A percentile compares a stretch with the other conserved stretches of the same genome.
These are phyloP conservation scores for Camelina neglecta DNA, from an alignment of 345 rosid species.

Conservation along the genomic window DNA sequence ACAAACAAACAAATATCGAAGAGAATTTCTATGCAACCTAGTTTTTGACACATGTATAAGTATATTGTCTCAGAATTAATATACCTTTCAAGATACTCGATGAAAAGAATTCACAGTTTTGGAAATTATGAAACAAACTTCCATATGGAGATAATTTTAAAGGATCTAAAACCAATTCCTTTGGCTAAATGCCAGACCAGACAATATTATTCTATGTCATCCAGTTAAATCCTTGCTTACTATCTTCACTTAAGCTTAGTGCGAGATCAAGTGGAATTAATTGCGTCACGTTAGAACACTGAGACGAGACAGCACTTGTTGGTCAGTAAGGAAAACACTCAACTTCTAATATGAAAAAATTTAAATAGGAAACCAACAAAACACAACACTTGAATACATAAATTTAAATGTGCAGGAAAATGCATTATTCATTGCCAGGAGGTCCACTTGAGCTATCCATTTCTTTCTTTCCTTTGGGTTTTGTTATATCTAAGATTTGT, in stretches of 20 bases:
- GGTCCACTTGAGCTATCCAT: slow-evolving; percentile 34
- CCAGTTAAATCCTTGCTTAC: slow-evolving; percentile 8
- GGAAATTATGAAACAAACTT: no score
- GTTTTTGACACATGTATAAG: no score
- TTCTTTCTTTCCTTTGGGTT: slow-evolving; percentile 15
- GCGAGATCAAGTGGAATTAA: slow-evolving; percentile 30
- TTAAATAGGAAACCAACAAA: slow-evolving; percentile 36
- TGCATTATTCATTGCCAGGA: slow-evolving; percentile 24
- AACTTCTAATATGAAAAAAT: slow-evolving; percentile 40
- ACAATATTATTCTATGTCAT: background rate
- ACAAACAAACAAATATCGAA: no score
- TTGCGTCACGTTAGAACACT: slow-evolving; percentile 50
- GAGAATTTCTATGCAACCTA: no score
- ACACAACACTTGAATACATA: slow-evolving; percentile 6
- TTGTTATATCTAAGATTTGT: slow-evolving; percentile 1
- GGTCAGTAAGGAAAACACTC: slow-evolving; percentile 49
- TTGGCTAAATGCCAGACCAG: no score
- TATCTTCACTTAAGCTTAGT: slow-evolving; percentile 15
- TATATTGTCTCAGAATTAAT: no score
- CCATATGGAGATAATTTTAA: no score
- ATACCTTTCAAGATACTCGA: no score
- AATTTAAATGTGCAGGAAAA: background rate
- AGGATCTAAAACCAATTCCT: no score
- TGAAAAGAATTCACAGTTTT: no score
- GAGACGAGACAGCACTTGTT: slow-evolving; percentile 46